A percentile compares a stretch with the other conserved stretches of the same genome.
phyloP scores from a whole-genome alignment of 306 rosid species.

The Begonia peltatifolia region DNA sequence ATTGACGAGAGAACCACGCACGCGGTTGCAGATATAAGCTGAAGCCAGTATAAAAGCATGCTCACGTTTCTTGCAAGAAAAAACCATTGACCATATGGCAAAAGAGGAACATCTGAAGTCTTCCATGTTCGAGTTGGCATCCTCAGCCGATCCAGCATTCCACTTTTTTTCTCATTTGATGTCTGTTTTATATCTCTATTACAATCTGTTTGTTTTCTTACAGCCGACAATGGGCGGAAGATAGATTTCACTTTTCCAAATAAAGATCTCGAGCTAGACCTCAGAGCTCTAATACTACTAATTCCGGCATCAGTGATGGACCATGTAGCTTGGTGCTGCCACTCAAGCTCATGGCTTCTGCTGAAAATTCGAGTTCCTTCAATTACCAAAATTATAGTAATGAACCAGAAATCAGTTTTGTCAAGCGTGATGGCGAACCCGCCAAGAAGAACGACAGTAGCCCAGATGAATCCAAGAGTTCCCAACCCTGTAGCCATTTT shows the following conservation, averaged over 20 bases:
- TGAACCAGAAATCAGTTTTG: constrained; percentile 69
- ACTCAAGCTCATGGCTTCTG: constrained; percentile 91
- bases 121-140: constrained; percentile 49
- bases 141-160: constrained; percentile 20
- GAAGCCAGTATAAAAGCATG: constrained; percentile 84
- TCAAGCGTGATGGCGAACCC: constrained; percentile 79
- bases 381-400: constrained; percentile 64
- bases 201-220: constrained; percentile 2
- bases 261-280: constrained; percentile 28
- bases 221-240: constrained; percentile 22
- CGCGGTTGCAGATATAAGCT: constrained; percentile 73
- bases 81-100: constrained; percentile 63
- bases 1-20: constrained; percentile 58
- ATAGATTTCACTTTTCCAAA: constrained; percentile 21
- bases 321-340: constrained; percentile 98
- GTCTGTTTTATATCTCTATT: constrained; percentile 16
- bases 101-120: constrained; percentile 69
- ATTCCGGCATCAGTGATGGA: constrained; percentile 57
- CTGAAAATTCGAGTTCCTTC: constrained; percentile 89
- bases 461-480: constrained; percentile 91
- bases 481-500: constrained; percentile 80
- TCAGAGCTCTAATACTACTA: constrained; percentile 42
- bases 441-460: constrained; percentile 86
- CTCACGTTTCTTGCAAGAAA: constrained; percentile 57
- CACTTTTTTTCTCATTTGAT: constrained; percentile 1